Percentiles rank a stretch among this genome's conserved stretches.
Evolutionary conservation across 2,329 filamentous ascomycete genomes (phyloP).

Genomic region (Bretziella fagacearum): DNA sequence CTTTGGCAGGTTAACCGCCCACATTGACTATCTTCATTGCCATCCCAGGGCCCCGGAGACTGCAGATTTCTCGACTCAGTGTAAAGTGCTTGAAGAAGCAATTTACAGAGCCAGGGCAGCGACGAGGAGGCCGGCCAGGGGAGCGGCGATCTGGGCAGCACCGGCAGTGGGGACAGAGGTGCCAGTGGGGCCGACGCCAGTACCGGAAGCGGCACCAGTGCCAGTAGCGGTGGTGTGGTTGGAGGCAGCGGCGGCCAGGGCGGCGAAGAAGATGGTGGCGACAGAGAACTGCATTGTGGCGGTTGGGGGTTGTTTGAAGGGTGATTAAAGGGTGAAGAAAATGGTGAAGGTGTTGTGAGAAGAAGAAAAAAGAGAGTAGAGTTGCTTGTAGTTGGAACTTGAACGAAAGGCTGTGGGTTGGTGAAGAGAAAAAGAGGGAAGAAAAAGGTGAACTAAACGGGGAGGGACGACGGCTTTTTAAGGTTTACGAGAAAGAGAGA

Average conservation of each 20-base stretch:
- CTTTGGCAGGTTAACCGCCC: too few species aligned
- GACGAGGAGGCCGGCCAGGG: conserved; percentile 13
- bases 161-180: conserved; percentile 14
- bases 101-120: conserved; percentile 15
- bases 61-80: background rate
- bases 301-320: background rate
- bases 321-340: conserved; percentile 13
- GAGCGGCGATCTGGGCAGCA: conserved; percentile 14
- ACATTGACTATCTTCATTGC: too few species aligned
- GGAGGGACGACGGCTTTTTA: conserved; percentile 11
- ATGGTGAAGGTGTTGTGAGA: conserved; percentile 11
- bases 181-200: conserved; percentile 8
- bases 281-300: conserved; percentile 15
- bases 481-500: background rate
- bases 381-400: conserved; percentile 14
- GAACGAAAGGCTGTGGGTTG: conserved; percentile 14
- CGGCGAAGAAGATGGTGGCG: conserved; percentile 14
- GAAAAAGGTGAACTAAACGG: background rate
- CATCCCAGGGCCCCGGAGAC: too few species aligned
- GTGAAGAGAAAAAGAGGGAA: background rate
- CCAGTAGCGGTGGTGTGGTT: conserved; percentile 13
- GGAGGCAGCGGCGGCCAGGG: conserved; percentile 8
- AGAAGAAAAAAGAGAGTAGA: conserved; percentile 9
- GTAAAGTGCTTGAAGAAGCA: background rate
- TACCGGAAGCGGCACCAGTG: conserved; percentile 12